Percentiles rank a stretch among this genome's conserved stretches.
phyloP scores from a whole-genome alignment of 352 stramenopile species.

The Globisporangium polare region DNA sequence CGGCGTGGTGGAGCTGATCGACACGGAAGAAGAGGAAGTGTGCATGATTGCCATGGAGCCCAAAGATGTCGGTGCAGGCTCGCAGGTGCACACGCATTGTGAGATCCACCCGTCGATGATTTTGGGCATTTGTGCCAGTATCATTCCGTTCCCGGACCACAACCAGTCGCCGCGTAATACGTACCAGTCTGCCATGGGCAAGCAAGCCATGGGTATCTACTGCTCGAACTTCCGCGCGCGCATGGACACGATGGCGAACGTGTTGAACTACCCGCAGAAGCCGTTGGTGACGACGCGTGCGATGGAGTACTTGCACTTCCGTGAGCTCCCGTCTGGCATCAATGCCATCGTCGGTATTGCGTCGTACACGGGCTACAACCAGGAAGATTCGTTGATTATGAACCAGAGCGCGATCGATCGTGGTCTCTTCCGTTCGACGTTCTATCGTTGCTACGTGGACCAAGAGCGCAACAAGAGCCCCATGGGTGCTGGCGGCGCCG shows the following conservation, averaged over 20 bases:
- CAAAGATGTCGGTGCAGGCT: constrained; percentile 87
- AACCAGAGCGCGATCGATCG: constrained; percentile 99
- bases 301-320: constrained; percentile 99
- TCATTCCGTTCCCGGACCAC: constrained; percentile 99
- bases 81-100: constrained; percentile 98
- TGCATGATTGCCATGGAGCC: constrained; percentile 99
- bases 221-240: constrained; percentile 98
- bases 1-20: constrained; percentile 97
- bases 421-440: constrained; percentile 98
- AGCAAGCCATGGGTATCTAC: constrained; percentile 99
- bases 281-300: constrained; percentile 97
- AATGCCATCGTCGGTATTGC: constrained; percentile 94
- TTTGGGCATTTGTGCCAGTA: constrained; percentile 98
- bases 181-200: constrained; percentile 99
- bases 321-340: constrained; percentile 97
- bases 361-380: constrained; percentile 95
- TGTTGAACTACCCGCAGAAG: constrained; percentile 99
- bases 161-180: constrained; percentile 99
- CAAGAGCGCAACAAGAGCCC: constrained; percentile 88
- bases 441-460: constrained; percentile 98
- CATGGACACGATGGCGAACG: constrained; percentile 99
- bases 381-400: constrained; percentile 99
- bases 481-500: constrained; percentile 55
- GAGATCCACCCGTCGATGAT: constrained; percentile 99
- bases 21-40: constrained; percentile 99